Base-by-base conservation (phyloP, 2,329 filamentous ascomycete genomes). In the Fusarium ramigenum region DNA sequence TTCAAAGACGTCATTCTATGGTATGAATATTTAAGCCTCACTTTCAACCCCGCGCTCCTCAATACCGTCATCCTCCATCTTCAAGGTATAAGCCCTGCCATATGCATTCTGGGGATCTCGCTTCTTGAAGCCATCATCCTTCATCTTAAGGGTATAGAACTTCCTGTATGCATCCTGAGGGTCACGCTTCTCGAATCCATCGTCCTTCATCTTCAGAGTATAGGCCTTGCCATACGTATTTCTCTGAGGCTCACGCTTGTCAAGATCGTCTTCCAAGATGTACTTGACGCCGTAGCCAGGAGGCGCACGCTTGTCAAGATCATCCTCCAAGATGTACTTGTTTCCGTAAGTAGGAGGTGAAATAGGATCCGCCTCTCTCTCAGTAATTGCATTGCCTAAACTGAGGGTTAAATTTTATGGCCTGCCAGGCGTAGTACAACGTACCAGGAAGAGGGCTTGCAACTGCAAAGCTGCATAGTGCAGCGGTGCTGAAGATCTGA, bases 371-470 rank as follows among this genome's bases (percentile, higher is more conserved):
- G 23, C 30, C 5, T 64, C 63, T 12, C 63, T 43, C 10, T 66
- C 10, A 2, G 42, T 25, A 4, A 66, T 16, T 7, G 1, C 23
- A 23, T 36, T 19, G 1, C 2, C 49, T 54, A 11, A 4, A 12
- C 3, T 11, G 0, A 21, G 14, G 2, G 7, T 66, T 15, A 66
- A 15, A 8, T 10, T 3, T 0, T 18, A 4, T 9, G 21, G 7
- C 15, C 9, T 5, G 3, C 1, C 6, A 6, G 0, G 2, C 0
- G 8, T 5, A 16, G 7, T 1, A 5, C 3, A 10, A 19, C 34
- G 21, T 12, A 57, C 63, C 36, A 14, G 49, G 60, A 7, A 66
- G 6, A 1, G 63, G 63, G 36, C 60, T 58, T 32, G 60, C 49
- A 23, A 12, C 12, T 50, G 42, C 30, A 28, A 64, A 49, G 4